Conservation (phyloP, 495 filamentous ascomycete species). For the Geopyxis carbonaria region DNA sequence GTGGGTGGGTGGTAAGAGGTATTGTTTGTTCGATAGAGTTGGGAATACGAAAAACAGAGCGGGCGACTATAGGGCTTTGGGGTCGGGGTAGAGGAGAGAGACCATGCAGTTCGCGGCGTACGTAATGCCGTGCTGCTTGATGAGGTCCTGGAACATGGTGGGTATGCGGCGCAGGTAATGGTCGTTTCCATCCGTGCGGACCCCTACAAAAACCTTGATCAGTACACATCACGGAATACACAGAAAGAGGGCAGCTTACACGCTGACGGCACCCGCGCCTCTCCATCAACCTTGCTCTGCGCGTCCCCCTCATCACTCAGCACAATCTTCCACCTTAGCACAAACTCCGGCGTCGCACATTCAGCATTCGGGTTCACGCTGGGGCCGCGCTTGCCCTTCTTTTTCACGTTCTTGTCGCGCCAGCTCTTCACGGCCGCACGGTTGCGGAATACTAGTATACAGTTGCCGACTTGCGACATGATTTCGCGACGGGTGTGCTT, state of each 20-base stretch:
- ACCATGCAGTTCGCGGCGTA: neutral
- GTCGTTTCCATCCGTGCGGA: neutral
- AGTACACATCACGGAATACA: neutral
- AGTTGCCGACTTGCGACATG: slow-evolving; percentile 8
- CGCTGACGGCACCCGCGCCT: slow-evolving; percentile 13
- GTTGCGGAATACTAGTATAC: too few species aligned
- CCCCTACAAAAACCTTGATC: neutral
- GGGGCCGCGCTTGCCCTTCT: neutral
- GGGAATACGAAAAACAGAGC: too few species aligned
- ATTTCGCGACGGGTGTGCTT: slow-evolving; percentile 6
- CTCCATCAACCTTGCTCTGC: slow-evolving; percentile 11
- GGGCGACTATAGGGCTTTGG: too few species aligned
- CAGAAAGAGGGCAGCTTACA: slow-evolving; percentile 17
- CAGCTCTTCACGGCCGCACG: too few species aligned
- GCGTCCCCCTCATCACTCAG: slow-evolving; percentile 14
- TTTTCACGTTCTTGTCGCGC: neutral
- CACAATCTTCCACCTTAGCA: slow-evolving; percentile 11
- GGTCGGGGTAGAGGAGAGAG: neutral
- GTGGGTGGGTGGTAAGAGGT: too few species aligned
- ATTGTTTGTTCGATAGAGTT: too few species aligned
- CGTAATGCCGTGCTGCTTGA: neutral
- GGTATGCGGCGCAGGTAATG: neutral
- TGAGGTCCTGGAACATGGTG: neutral
- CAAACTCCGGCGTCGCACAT: slow-evolving; percentile 8
- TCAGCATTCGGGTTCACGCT: too few species aligned